Evolutionary conservation across 441 rosid species (phyloP).

Genomic region (Melianthus villosus): DNA sequence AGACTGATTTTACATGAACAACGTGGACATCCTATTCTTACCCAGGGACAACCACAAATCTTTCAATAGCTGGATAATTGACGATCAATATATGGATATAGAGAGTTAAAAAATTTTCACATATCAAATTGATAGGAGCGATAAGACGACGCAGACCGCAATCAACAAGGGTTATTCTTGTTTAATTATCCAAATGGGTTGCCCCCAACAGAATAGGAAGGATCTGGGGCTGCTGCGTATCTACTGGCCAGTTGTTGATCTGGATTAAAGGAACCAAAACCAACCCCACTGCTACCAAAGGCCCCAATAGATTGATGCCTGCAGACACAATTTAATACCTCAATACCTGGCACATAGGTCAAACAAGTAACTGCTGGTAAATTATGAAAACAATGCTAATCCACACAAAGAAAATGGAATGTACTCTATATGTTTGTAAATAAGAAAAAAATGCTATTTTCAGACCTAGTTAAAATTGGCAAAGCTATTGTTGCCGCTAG

Average conservation of each 20-base stretch:
- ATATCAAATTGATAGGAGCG: no score
- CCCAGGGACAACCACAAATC: no score
- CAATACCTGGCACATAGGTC: neutral
- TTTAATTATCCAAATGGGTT: constrained; percentile 51
- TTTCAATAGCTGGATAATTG: no score
- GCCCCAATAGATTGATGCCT: constrained; percentile 32
- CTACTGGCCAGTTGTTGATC: constrained; percentile 29
- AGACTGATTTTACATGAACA: no score
- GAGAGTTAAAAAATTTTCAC: no score
- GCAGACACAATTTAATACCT: constrained; percentile 8
- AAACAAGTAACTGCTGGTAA: constrained; percentile 1
- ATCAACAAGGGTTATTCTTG: constrained; percentile 2
- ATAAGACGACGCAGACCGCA: neutral
- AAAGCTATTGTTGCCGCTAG: neutral
- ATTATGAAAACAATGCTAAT: constrained; percentile 1
- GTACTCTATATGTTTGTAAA: neutral
- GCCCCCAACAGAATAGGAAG: constrained; percentile 37
- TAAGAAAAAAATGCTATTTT: neutral
- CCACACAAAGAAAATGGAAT: neutral
- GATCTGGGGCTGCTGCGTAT: constrained; percentile 22
- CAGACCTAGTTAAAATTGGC: neutral
- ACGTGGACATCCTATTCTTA: no score
- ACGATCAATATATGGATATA: no score
- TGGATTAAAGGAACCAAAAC: constrained; percentile 18
- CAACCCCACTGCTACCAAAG: constrained; percentile 17